phyloP scores from a whole-genome alignment of 2,329 filamentous ascomycete genomes.

The Trichoderma citrinoviride region DNA sequence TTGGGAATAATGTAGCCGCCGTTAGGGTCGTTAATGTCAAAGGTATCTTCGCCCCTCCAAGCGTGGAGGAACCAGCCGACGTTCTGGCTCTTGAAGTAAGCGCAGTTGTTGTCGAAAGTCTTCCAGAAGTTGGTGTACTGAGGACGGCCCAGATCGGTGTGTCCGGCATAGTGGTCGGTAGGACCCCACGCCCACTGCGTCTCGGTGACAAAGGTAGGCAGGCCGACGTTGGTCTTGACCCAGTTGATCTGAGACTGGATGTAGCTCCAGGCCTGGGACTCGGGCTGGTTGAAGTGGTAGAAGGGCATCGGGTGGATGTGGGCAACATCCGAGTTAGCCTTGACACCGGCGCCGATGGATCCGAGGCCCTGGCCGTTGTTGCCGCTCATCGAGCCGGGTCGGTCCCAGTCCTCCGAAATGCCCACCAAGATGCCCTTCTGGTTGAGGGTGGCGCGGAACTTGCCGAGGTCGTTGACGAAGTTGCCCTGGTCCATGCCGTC shows the following conservation, averaged over 20 bases:
- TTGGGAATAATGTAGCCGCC: slow-evolving; percentile 26
- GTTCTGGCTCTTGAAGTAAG: slow-evolving; percentile 23
- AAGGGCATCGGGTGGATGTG: slow-evolving; percentile 29
- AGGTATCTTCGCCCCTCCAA: slow-evolving; percentile 25
- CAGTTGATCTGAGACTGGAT: slow-evolving; percentile 24
- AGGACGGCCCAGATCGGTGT: slow-evolving; percentile 22
- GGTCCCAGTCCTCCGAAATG: slow-evolving; percentile 28
- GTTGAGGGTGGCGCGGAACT: slow-evolving; percentile 23
- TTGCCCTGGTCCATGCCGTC: slow-evolving; percentile 27
- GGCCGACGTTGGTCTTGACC: slow-evolving; percentile 22
- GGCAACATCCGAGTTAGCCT: slow-evolving; percentile 25
- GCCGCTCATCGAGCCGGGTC: slow-evolving; percentile 24
- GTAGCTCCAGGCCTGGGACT: slow-evolving; percentile 24
- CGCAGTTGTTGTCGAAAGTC: slow-evolving; percentile 25
- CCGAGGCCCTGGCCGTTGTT: slow-evolving; percentile 18
- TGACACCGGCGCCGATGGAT: slow-evolving; percentile 23
- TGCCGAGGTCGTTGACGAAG: slow-evolving; percentile 24
- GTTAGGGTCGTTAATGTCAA: slow-evolving; percentile 24
- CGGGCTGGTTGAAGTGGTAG: slow-evolving; percentile 23
- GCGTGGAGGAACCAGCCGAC: slow-evolving; percentile 28
- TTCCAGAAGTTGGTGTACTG: slow-evolving; percentile 26
- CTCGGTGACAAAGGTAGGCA: slow-evolving; percentile 25
- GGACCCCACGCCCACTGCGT: slow-evolving; percentile 27
- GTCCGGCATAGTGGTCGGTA: slow-evolving; percentile 23
- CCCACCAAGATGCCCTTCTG: slow-evolving; percentile 22